Conservation (phyloP, 2,329 filamentous ascomycete genomes). For the Epichloe coenophiala region DNA sequence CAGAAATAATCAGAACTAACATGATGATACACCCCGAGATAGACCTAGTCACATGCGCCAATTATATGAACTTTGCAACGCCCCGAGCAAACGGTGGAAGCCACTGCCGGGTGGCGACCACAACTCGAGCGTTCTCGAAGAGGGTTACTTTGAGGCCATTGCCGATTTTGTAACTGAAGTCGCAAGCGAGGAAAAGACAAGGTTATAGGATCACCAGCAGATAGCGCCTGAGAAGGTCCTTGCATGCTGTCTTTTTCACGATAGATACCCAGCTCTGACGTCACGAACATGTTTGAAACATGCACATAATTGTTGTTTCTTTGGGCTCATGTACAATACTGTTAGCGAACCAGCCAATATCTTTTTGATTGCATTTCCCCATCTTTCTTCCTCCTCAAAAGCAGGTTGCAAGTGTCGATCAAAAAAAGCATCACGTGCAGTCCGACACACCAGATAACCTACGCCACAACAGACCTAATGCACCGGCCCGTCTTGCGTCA, state of each 20-base stretch:
- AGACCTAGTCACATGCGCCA: conserved; percentile 81
- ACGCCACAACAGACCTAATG: neutral
- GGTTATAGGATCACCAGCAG: conserved; percentile 8
- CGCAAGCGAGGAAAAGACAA: conserved; percentile 15
- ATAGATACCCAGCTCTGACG: conserved; percentile 5
- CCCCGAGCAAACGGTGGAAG: conserved; percentile 73
- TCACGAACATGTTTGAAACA: neutral
- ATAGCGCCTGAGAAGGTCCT: neutral
- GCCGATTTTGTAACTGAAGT: conserved; percentile 55
- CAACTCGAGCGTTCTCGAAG: conserved; percentile 84
- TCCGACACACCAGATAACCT: neutral
- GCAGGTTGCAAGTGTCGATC: no score
- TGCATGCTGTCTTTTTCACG: neutral
- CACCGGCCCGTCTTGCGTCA: neutral
- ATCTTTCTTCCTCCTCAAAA: no score
- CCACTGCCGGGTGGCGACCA: conserved; percentile 80
- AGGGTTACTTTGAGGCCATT: conserved; percentile 84
- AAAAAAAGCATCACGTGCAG: neutral
- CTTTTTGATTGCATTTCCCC: neutral
- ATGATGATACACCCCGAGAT: conserved; percentile 4
- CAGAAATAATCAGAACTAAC: conserved; percentile 10
- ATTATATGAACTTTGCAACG: conserved; percentile 64
- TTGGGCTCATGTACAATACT: neutral
- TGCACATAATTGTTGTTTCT: neutral
- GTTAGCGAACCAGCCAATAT: neutral